Evolutionary conservation across 164 flowering plant species (phyloP).

Genomic region (Vitis rupestris): DNA sequence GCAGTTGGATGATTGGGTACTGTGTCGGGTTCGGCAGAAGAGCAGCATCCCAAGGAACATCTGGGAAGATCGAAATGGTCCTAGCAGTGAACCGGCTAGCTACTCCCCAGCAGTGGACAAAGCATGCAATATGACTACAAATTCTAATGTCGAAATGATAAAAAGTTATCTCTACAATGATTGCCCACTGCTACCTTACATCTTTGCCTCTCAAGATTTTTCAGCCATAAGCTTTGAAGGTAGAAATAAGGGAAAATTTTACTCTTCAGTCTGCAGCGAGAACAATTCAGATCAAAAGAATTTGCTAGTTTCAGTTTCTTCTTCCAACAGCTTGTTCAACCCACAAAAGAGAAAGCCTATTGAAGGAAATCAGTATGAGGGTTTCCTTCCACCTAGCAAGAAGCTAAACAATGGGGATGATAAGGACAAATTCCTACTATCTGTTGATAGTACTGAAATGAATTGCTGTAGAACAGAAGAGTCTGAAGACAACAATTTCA

Average conservation of each 20-base stretch:
- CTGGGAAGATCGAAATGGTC: conserved; percentile 19
- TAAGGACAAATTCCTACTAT: neutral
- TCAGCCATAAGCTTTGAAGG: conserved; percentile 20
- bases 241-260: conserved; percentile 1
- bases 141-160: conserved; percentile 5
- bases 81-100: conserved; percentile 2
- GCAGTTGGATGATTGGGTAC: conserved; percentile 44
- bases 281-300: neutral
- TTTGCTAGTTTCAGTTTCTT: neutral
- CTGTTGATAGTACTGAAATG: neutral
- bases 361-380: neutral
- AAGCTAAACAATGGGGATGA: neutral
- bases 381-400: neutral
- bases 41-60: conserved; percentile 12
- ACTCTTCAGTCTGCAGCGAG: conserved; percentile 5
- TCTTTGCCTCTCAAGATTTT: conserved; percentile 18
- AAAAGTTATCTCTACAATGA: conserved; percentile 15
- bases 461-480: conserved; percentile 5
- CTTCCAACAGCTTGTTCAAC: conserved; percentile 4
- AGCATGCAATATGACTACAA: neutral
- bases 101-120: conserved; percentile 1
- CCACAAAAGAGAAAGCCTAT: conserved; percentile 15
- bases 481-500: conserved; percentile 12
- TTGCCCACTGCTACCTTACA: conserved; percentile 27
- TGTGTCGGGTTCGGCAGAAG: conserved; percentile 31